These are phyloP conservation scores for Epichloe coenophiala DNA, from an alignment of 2,329 filamentous ascomycete genomes.

Conservation along the genomic window DNA sequence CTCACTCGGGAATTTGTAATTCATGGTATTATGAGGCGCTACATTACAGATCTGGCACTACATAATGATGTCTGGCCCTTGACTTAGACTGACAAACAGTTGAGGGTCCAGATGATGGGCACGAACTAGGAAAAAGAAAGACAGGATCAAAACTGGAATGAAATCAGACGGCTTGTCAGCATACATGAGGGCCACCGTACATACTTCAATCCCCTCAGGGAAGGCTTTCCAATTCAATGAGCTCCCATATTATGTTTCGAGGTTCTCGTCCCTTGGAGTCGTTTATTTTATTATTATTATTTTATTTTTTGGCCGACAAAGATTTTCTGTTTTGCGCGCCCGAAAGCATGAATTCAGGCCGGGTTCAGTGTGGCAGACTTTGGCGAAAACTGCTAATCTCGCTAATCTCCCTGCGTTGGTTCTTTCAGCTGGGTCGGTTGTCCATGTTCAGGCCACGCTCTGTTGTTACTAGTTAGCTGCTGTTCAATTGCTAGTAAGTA, in stretches of 20 bases:
- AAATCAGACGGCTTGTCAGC: neutral
- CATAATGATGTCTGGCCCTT: too few species aligned
- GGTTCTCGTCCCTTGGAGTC: neutral
- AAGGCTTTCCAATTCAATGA: neutral
- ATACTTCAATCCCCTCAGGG: neutral
- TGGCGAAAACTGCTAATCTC: neutral
- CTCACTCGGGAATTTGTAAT: neutral
- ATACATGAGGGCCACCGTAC: neutral
- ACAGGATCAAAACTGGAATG: neutral
- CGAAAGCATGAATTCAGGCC: too few species aligned
- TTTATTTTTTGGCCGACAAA: too few species aligned
- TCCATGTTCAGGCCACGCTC: too few species aligned
- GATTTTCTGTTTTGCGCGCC: too few species aligned
- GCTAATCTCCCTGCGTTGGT: neutral
- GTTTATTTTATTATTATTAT: too few species aligned
- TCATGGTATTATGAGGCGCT: neutral
- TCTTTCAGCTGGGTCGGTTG: too few species aligned
- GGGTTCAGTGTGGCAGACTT: neutral
- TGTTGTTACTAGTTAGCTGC: too few species aligned
- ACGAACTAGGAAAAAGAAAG: neutral
- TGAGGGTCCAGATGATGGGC: neutral
- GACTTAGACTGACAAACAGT: neutral
- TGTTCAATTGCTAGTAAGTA: too few species aligned
- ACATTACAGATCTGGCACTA: neutral
- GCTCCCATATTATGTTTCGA: neutral